Base-by-base conservation (phyloP, 1,139 yeast genomes). In the Yamadazyma epiphylla region DNA sequence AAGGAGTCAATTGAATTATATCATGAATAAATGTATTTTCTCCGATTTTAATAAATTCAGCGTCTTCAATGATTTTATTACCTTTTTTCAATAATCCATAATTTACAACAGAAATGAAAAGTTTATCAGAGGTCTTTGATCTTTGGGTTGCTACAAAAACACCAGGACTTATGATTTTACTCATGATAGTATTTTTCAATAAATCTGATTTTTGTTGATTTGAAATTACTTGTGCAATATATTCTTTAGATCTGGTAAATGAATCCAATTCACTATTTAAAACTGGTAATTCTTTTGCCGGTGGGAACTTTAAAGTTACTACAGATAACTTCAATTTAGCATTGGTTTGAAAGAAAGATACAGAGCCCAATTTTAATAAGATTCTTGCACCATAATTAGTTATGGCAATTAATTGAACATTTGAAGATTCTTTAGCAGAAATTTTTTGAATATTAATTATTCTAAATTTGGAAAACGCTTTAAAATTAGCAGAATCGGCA, bases 331-430 rank as follows among this genome's bases (percentile, higher is more conserved):
- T 64, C 24, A 64, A 46, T 32, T 58, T 53, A 5, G 59, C 42
- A 7, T 51, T 39, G 15, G 63, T 43, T 26, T 57, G 45, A 30
- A 55, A 54, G 1, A 64, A 52, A 1, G 61, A 49, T 32, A 60
- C 56, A 1, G 61, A 39, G 0, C 74, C 73, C 30, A 67, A 49
- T 37, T 80, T 81, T 39, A 83, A 64, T 39, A 78, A 80, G 20
- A 91, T 64, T 43, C 98, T 75, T 41, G 84, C 83, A 12, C 98
- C 98, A 36, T 80, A 81, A 29, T 79, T 70, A 1, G 96, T 87
- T n/a, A 86, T 70, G 0, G 95, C 96, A 27, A 89, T 79, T 35
- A 91, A 62, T 48, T 80, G 89, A 16, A 87, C 66, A 30, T 80
- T 80, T 17, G 73, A 64, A 19, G 89, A 83, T 51, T 88, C 95